A percentile compares a stretch with the other conserved stretches of the same genome.
phyloP scores from a whole-genome alignment of 1,284 basidiomycete species.

The Ganoderma boninense region DNA sequence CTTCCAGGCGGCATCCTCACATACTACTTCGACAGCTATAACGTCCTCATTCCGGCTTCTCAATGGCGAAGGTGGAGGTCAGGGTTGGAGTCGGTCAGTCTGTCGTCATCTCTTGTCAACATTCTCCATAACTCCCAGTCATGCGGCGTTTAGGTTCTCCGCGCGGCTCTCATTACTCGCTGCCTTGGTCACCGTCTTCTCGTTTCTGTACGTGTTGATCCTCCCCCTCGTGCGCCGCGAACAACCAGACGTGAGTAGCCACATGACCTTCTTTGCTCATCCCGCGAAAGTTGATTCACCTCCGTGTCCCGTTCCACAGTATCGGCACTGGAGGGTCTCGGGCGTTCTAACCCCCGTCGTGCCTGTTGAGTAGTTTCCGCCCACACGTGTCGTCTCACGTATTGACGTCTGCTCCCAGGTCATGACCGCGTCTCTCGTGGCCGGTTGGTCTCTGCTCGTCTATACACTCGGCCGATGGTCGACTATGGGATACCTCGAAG shows the following conservation, averaged over 20 bases:
- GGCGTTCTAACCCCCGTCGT: conserved; percentile 66
- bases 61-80: conserved; percentile 39
- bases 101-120: not conserved
- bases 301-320: conserved; percentile 30
- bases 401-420: conserved; percentile 36
- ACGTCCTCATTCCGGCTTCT: conserved; percentile 57
- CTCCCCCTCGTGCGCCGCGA: conserved; percentile 69
- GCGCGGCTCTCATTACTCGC: conserved; percentile 43
- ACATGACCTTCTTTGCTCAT: not conserved
- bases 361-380: conserved; percentile 43
- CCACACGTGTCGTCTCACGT: not conserved
- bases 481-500: conserved; percentile 66
- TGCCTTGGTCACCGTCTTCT: conserved; percentile 62
- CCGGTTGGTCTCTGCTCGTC: conserved; percentile 71
- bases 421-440: conserved; percentile 71
- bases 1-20: conserved; percentile 70
- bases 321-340: conserved; percentile 48
- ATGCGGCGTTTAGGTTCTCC: conserved; percentile 47
- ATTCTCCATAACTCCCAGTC: not conserved
- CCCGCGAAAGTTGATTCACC: conserved; percentile 6
- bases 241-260: conserved; percentile 67
- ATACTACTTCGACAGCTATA: conserved; percentile 63
- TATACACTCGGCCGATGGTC: conserved; percentile 72
- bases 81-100: conserved; percentile 61
- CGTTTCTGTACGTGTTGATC: conserved; percentile 78